phyloP scores from a whole-genome alignment of 1,139 yeast species.

The Lodderomyces jiufengensis region DNA sequence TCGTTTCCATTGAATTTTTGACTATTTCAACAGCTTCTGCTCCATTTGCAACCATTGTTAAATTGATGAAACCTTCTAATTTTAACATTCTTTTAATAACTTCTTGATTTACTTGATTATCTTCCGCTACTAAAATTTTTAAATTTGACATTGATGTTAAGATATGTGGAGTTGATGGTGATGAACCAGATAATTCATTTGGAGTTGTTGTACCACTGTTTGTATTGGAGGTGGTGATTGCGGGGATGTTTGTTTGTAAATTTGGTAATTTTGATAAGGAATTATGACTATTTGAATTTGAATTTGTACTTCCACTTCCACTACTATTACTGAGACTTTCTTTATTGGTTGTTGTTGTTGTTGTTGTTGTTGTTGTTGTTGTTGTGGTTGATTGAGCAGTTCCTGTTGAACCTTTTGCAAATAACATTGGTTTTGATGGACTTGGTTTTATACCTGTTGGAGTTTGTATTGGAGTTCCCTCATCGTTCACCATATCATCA shows the following conservation, averaged over 20 bases:
- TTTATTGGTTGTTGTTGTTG: too few species aligned
- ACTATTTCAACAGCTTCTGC: slow-evolving; percentile 74
- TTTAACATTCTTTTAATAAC: slow-evolving; percentile 82
- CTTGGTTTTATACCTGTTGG: slow-evolving; percentile 35
- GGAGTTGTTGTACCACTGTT: neutral
- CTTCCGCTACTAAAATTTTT: slow-evolving; percentile 87
- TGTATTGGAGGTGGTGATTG: too few species aligned
- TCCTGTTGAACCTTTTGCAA: slow-evolving; percentile 53
- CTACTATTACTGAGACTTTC: too few species aligned
- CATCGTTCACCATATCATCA: slow-evolving; percentile 4
- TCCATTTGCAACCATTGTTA: slow-evolving; percentile 86
- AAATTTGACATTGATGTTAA: slow-evolving; percentile 28
- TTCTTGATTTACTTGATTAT: slow-evolving; percentile 86
- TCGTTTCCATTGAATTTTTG: slow-evolving; percentile 41
- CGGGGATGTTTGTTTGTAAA: neutral
- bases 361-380: neutral
- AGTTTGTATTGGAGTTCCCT: slow-evolving; percentile 24
- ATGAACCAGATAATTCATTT: neutral
- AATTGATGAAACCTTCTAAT: slow-evolving; percentile 68
- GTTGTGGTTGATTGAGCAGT: slow-evolving; percentile 26
- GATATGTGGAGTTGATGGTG: neutral
- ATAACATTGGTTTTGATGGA: slow-evolving; percentile 40
- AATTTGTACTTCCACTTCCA: too few species aligned
- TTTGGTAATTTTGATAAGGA: too few species aligned
- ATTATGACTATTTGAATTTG: too few species aligned